phyloP scores from a whole-genome alignment of 495 filamentous ascomycete genomes.

The Daldinia vernicosa region DNA sequence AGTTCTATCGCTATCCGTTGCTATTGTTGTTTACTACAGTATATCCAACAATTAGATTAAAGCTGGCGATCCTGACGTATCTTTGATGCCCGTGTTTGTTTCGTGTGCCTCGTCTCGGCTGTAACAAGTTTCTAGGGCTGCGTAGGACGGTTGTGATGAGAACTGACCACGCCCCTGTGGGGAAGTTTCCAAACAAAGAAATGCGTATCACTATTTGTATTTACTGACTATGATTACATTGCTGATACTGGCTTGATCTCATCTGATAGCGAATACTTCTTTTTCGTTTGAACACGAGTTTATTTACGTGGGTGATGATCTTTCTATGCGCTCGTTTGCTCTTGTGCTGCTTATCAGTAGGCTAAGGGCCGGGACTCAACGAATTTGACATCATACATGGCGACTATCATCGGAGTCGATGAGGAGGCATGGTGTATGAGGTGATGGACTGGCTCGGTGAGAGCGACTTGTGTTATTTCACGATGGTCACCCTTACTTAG shows the following conservation, averaged over 20 bases:
- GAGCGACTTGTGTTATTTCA: constrained; percentile 5
- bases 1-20: not conserved
- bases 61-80: constrained; percentile 37
- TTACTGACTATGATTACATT: constrained; percentile 15
- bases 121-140: constrained; percentile 19
- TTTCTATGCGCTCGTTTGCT: not conserved
- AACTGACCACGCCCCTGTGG: constrained; percentile 15
- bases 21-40: constrained; percentile 10
- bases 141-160: constrained; percentile 15
- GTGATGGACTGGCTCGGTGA: constrained; percentile 17
- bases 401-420: not conserved
- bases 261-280: not conserved
- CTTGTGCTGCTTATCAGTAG: not conserved
- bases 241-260: constrained; percentile 12
- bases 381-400: constrained; percentile 5
- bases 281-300: not conserved
- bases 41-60: constrained; percentile 26
- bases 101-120: constrained; percentile 35
- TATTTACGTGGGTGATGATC: not conserved
- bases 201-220: constrained; percentile 13
- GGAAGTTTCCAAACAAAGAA: constrained; percentile 10
- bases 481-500: constrained; percentile 1
- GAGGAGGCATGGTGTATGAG: constrained; percentile 7
- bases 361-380: not conserved
- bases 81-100: constrained; percentile 31